These are phyloP conservation scores for Trametes villosa DNA, from an alignment of 768 basidiomycete genomes.

Conservation along the genomic window DNA sequence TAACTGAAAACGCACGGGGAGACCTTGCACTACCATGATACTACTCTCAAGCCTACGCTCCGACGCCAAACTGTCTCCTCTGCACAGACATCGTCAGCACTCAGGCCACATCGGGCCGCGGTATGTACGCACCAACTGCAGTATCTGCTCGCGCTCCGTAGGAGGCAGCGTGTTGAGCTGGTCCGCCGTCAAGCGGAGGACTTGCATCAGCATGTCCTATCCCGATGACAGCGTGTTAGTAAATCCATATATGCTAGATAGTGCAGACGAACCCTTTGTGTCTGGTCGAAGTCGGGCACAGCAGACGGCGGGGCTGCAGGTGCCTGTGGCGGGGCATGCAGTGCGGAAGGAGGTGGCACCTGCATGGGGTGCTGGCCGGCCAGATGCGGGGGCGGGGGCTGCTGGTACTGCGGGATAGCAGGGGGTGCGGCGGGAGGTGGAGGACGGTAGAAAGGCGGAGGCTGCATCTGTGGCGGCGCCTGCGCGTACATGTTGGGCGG, in stretches of 20 bases:
- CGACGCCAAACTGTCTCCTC: slow-evolving; percentile 21
- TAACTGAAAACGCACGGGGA: not conserved
- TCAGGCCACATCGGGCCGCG: not conserved
- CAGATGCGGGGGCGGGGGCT: slow-evolving; percentile 33
- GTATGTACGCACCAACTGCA: slow-evolving; percentile 63
- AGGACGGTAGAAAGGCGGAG: slow-evolving; percentile 31
- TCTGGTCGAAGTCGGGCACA: slow-evolving; percentile 45
- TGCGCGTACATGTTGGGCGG: slow-evolving; percentile 33
- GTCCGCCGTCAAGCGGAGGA: slow-evolving; percentile 77
- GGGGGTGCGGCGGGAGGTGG: slow-evolving; percentile 38
- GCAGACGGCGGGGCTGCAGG: slow-evolving; percentile 39
- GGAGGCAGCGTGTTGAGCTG: slow-evolving; percentile 85
- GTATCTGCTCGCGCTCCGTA: slow-evolving; percentile 76
- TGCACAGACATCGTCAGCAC: not conserved
- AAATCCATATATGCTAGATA: not conserved
- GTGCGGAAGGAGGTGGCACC: slow-evolving; percentile 34
- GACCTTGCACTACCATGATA: no score
- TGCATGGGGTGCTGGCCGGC: slow-evolving; percentile 37
- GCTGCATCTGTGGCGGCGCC: slow-evolving; percentile 29
- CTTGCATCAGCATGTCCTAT: slow-evolving; percentile 87
- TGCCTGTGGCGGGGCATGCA: slow-evolving; percentile 36
- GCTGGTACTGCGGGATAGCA: slow-evolving; percentile 31
- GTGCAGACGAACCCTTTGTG: slow-evolving; percentile 49
- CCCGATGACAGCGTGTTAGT: slow-evolving; percentile 8
- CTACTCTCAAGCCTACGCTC: not conserved